These are phyloP conservation scores for Corrigiola litoralis DNA, from an alignment of 179 eudicot genomes.

Conservation along the genomic window DNA sequence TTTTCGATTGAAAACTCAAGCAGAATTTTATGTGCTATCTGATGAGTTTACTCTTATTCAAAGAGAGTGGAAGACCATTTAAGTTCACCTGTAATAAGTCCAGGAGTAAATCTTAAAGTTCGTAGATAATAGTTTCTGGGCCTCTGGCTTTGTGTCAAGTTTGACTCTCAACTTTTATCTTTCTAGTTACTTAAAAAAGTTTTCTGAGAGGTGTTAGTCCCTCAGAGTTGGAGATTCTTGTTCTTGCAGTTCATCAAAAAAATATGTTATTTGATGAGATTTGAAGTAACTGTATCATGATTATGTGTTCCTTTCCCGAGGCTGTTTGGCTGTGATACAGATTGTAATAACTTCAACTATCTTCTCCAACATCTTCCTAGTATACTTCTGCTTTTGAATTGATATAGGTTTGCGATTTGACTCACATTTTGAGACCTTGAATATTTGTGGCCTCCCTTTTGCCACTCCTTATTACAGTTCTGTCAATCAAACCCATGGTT, in stretches of 20 bases:
- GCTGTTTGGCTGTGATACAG: too few species aligned
- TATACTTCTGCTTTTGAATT: too few species aligned
- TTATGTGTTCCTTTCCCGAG: too few species aligned
- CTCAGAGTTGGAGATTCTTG: neutral
- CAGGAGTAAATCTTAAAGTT: neutral
- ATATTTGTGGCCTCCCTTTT: too few species aligned
- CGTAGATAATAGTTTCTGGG: neutral
- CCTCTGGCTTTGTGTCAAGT: neutral
- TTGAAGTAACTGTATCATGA: too few species aligned
- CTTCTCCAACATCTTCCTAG: too few species aligned
- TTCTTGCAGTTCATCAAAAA: neutral
- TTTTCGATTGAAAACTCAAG: slow-evolving; percentile 2
- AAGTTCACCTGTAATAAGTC: neutral
- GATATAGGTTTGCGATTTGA: too few species aligned
- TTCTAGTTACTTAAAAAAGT: neutral
- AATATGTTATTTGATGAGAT: too few species aligned
- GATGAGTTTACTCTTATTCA: neutral
- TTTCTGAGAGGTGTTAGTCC: neutral
- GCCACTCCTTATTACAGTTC: too few species aligned
- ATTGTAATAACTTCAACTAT: too few species aligned
- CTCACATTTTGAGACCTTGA: too few species aligned
- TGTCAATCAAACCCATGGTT: too few species aligned
- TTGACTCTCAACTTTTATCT: neutral
- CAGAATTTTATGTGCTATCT: neutral
- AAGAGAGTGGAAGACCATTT: slow-evolving; percentile 5